Evolutionary conservation across 768 basidiomycete species (phyloP), one percentile per base, ranked within the genome.

Genomic region (Pholiota conissans): DNA sequence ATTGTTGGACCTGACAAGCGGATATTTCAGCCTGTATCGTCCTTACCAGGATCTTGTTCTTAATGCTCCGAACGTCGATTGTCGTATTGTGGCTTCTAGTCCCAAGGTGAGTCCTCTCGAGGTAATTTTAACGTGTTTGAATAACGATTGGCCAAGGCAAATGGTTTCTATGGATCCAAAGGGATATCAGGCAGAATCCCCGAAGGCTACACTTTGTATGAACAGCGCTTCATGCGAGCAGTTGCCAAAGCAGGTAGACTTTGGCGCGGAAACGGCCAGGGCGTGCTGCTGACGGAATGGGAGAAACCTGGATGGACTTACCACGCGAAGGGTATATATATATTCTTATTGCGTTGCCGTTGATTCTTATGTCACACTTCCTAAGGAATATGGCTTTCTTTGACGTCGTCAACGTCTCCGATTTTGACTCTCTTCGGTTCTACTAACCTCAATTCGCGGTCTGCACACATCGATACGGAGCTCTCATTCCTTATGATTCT

Each of bases 161-260:
- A 99, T 67, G 97, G 97, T 0, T 99, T 99, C 70, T 93, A 85
- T 69, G 89, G 88, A 2, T 97, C 95, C 2, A 80, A 77, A 47
- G 97, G 97, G 1, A 75, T 98, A 13, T 98, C 96, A 9, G 89
- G 92, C 11, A 84, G 93, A 56, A 95, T 99, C 64, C 97, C 97
- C 5, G 96, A 96, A 70, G 97, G 87, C 0, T 99, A 99, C 68
- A 97, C 95, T 0, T 69, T 91, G 14, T 79, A 93, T 47, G 94
- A 97, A 64, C 84, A 91, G 57, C 79, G 83, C 24, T 99, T 99
- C 68, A 90, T 91, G 84, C 71, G 66, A 24, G 86, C 86, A 3
- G 85, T 85, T 2, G 69, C 68, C 48, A 69, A 67, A n/a, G 83
- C 85, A 0, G 76, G 76, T 4, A 76, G 76, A 32, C 56, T 67